Percentiles rank a stretch among this genome's conserved stretches.
Evolutionary conservation across 305 asterid genomes (phyloP).

Genomic region (Fraxinus nigra): DNA sequence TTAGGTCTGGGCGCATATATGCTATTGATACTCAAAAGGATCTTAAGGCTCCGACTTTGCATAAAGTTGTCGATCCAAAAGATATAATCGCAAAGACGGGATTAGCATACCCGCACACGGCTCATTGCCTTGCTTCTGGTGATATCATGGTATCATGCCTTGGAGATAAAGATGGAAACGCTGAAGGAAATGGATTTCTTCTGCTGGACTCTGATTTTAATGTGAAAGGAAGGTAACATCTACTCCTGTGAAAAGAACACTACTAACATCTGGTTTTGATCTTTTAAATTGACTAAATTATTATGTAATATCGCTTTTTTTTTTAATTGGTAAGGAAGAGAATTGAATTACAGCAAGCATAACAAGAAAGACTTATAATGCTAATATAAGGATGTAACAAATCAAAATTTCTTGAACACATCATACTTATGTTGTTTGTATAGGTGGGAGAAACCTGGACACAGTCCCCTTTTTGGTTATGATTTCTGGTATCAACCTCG

Average conservation of each 20-base stretch:
- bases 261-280: not conserved
- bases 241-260: not conserved
- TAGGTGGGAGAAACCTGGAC: conserved; percentile 99
- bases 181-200: conserved; percentile 92
- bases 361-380: not conserved
- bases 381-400: not conserved
- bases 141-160: conserved; percentile 96
- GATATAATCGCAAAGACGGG: conserved; percentile 83
- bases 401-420: not conserved
- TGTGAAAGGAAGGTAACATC: conserved; percentile 88
- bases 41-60: conserved; percentile 74
- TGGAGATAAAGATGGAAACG: conserved; percentile 98
- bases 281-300: not conserved
- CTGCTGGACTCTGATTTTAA: conserved; percentile 85
- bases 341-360: not conserved
- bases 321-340: not conserved
- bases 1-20: conserved; percentile 91
- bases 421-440: not conserved
- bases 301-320: not conserved
- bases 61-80: conserved; percentile 77
- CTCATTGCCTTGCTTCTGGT: conserved; percentile 97
- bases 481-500: conserved; percentile 99
- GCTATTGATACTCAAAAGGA: conserved; percentile 80
- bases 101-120: conserved; percentile 92
- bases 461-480: conserved; percentile 84